phyloP scores from a whole-genome alignment of 2,329 filamentous ascomycete species.

The Alternaria triticimaculans region DNA sequence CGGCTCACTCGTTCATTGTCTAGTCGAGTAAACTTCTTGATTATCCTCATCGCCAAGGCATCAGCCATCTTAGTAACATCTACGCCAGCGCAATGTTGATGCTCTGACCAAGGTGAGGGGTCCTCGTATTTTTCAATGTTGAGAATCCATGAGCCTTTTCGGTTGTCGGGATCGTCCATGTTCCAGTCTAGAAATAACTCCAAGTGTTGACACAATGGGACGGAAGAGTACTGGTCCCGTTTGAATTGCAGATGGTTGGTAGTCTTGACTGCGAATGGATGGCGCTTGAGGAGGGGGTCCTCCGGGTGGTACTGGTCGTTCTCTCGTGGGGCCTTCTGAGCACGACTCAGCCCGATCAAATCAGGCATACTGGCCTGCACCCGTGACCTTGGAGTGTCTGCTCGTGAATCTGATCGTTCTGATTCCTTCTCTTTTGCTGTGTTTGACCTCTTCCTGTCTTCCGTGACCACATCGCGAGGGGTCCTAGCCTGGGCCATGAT shows the following conservation, averaged over 20 bases:
- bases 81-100: not conserved
- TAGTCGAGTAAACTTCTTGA: not conserved
- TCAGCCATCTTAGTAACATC: not conserved
- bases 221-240: not conserved
- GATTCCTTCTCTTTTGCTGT: not conserved
- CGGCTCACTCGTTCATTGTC: not conserved
- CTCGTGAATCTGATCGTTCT: not conserved
- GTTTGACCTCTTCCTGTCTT: not conserved
- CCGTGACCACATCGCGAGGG: not conserved
- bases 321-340: not conserved
- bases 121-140: not conserved
- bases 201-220: slow-evolving; percentile 5
- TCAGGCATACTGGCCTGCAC: not conserved
- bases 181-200: slow-evolving; percentile 10
- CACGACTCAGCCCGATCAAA: not conserved
- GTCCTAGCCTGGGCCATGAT: slow-evolving; percentile 1
- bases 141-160: slow-evolving; percentile 4
- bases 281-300: not conserved
- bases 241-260: not conserved
- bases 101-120: not conserved
- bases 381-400: not conserved
- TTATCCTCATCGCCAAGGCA: not conserved
- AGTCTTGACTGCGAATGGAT: not conserved
- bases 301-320: not conserved
- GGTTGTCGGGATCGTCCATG: slow-evolving; percentile 6